Evolutionary conservation across 2,329 filamentous ascomycete genomes (phyloP).

Genomic region (Aspergillus unguis): DNA sequence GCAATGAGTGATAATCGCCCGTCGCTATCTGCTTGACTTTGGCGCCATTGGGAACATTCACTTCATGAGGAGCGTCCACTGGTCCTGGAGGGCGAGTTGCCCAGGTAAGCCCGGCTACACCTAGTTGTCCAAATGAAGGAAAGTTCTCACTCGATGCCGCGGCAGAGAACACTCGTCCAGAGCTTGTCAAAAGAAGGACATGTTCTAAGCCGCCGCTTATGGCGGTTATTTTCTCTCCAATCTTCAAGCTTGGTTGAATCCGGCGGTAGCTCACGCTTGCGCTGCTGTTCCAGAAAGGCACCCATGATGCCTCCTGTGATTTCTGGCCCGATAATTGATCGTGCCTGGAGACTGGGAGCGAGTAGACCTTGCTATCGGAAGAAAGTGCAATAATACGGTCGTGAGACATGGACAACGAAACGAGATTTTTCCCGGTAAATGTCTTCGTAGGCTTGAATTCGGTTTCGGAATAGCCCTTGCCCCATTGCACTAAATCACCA

Average conservation of each 20-base stretch:
- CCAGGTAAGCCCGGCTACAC: conserved; percentile 80
- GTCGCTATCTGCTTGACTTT: conserved; percentile 72
- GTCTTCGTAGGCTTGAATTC: conserved; percentile 65
- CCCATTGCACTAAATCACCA: conserved; percentile 91
- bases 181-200: conserved; percentile 76
- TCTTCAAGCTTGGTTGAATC: conserved; percentile 64
- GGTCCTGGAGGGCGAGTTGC: conserved; percentile 69
- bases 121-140: conserved; percentile 80
- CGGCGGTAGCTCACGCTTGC: conserved; percentile 67
- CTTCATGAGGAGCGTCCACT: conserved; percentile 79
- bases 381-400: conserved; percentile 81
- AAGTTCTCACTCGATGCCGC: conserved; percentile 75
- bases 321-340: conserved; percentile 68
- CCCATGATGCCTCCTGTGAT: conserved; percentile 63
- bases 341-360: conserved; percentile 69
- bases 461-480: conserved; percentile 66
- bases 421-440: conserved; percentile 74
- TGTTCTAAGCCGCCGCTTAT: conserved; percentile 81
- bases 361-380: conserved; percentile 74
- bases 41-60: conserved; percentile 67
- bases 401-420: conserved; percentile 70
- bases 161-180: conserved; percentile 83
- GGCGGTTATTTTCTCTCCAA: conserved; percentile 69
- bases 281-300: conserved; percentile 66
- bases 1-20: conserved; percentile 83